Evolutionary conservation across 805 yeast species (phyloP), one percentile per base, ranked within the genome.

Genomic region (Groenewaldozyma salmanticensis): DNA sequence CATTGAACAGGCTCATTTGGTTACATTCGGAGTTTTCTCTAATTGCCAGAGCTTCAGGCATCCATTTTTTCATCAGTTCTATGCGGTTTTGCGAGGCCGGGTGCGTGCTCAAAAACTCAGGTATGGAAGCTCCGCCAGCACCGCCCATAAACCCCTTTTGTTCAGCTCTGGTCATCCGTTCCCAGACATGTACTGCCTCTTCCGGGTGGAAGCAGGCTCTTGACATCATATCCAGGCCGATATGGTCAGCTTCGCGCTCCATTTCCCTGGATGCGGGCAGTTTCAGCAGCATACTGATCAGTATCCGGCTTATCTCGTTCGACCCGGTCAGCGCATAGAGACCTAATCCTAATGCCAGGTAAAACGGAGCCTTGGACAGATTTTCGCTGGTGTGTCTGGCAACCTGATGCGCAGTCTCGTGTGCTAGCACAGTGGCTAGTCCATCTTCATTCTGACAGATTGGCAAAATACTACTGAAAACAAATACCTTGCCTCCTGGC

Each of bases 231-330:
- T 86, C 81, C 45, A 92, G 65, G 0, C 99, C 99, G 22, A 92
- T 88, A 52, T 80, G 79, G 61, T 92, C 98, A 0, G 98, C 97
- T 59, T 92, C 98, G 0, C 86, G 72, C 61, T 92, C 99, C 95
- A 86, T 86, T 44, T 76, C 85, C 52, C 99, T 69, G 1, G 94
- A 82, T 0, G 94, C 82, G 0, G 96, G 96, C 72, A 81, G 73
- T 49, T 76, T 74, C 37, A 87, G 57, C 11, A 76, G 56, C 1
- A 86, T 70, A 21, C 70, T 70, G 20, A 72, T 50, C 13, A 84
- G 59, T 24, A 82, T 48, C 39, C 72, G 70, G 51, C 74, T 74
- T 42, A 82, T 54, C 36, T 62, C 52, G 40, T 69, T 62, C 4
- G 77, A 62, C 4, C 94, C 86, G 3, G 88, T 71, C n/a, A 77